These are phyloP conservation scores for Turritis glabra DNA, from an alignment of 345 rosid genomes.

Conservation along the genomic window DNA sequence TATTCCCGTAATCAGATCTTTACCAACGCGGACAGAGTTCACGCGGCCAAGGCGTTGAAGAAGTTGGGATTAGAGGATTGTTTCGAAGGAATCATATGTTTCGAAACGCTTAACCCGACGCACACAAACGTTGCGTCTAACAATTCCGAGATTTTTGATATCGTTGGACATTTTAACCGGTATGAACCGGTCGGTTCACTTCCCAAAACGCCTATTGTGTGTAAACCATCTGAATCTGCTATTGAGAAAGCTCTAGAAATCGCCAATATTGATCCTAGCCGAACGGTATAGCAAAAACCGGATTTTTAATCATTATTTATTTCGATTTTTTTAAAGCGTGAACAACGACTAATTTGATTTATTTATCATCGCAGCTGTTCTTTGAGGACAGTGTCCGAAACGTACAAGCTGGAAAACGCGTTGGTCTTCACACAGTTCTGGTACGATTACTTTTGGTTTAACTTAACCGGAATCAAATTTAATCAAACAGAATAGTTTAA, in stretches of 20 bases:
- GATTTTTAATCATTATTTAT: not conserved
- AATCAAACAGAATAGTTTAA: not conserved
- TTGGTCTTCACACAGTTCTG: constrained; percentile 81
- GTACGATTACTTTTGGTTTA: constrained; percentile 38
- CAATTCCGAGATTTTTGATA: constrained; percentile 56
- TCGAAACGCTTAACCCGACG: constrained; percentile 77
- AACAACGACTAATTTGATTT: not conserved
- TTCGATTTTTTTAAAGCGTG: not conserved
- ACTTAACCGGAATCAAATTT: constrained; percentile 2
- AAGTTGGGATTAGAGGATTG: constrained; percentile 85
- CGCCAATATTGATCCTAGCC: constrained; percentile 71
- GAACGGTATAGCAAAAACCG: constrained; percentile 64
- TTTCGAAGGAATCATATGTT: constrained; percentile 93
- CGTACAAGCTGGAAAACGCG: constrained; percentile 78
- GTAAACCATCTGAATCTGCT: constrained; percentile 76
- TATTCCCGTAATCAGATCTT: constrained; percentile 55
- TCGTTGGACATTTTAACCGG: constrained; percentile 56
- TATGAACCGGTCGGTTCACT: constrained; percentile 39
- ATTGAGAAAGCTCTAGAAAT: constrained; percentile 66
- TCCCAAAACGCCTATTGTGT: constrained; percentile 75
- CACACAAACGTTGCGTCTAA: constrained; percentile 47
- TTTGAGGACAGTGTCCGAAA: constrained; percentile 90
- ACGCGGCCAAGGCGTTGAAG: constrained; percentile 66
- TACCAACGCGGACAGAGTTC: constrained; percentile 85
- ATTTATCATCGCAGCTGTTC: constrained; percentile 55